Evolutionary conservation across 2,329 filamentous ascomycete genomes (phyloP).

Genomic region (Fusarium pininemorale): DNA sequence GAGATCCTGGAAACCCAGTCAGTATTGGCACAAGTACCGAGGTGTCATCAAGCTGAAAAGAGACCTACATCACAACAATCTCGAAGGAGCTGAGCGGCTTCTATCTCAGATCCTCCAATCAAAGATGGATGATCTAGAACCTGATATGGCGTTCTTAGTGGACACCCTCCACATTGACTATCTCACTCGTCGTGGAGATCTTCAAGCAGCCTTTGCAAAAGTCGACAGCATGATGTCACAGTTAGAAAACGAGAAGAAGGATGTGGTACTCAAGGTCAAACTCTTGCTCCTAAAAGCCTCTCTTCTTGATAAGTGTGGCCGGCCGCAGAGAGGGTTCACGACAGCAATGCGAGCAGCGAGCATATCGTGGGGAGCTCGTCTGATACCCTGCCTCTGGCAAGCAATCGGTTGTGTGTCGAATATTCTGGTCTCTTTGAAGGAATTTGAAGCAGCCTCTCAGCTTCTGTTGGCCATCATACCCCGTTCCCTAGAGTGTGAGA

Average conservation of each 20-base stretch:
- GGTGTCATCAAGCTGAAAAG: slow-evolving; percentile 72
- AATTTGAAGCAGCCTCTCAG: slow-evolving; percentile 73
- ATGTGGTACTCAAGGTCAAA: slow-evolving; percentile 72
- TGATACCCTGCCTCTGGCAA: slow-evolving; percentile 77
- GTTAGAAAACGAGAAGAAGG: slow-evolving; percentile 56
- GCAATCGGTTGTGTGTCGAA: slow-evolving; percentile 73
- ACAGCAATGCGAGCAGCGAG: slow-evolving; percentile 78
- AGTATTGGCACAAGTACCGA: slow-evolving; percentile 75
- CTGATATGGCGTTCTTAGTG: slow-evolving; percentile 61
- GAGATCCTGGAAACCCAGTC: slow-evolving; percentile 79
- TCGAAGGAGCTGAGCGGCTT: slow-evolving; percentile 60
- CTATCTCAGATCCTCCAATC: slow-evolving; percentile 64
- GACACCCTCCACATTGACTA: slow-evolving; percentile 63
- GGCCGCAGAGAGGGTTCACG: slow-evolving; percentile 79
- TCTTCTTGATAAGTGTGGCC: slow-evolving; percentile 73
- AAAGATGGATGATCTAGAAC: slow-evolving; percentile 60
- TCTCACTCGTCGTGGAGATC: slow-evolving; percentile 58
- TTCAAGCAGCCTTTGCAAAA: slow-evolving; percentile 58
- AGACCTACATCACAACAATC: slow-evolving; percentile 65
- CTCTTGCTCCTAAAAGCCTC: slow-evolving; percentile 78
- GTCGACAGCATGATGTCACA: slow-evolving; percentile 56
- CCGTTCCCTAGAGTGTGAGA: slow-evolving; percentile 77
- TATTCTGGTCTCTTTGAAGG: slow-evolving; percentile 74
- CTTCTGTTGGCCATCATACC: slow-evolving; percentile 77
- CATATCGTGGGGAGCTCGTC: slow-evolving; percentile 74